Evolutionary conservation across 225 moss, liverwort and hornwort species (phyloP).

Genomic region (Marchantia paleacea): DNA sequence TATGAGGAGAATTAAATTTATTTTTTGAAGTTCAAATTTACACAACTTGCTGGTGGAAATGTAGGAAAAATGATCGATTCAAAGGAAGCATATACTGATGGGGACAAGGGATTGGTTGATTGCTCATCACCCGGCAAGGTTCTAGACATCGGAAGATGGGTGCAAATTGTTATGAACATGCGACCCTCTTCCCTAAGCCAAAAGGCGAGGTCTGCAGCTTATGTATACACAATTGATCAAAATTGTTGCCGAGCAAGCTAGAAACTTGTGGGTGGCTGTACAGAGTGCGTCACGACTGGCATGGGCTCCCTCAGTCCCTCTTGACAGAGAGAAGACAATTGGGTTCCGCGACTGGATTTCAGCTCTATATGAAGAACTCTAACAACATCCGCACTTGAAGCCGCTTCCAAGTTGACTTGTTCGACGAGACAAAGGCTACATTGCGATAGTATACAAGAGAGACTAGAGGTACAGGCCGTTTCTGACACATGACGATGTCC

Average conservation of each 20-base stretch:
- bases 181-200: background rate
- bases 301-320: background rate
- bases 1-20: no score
- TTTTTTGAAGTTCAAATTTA: slow-evolving; percentile 2
- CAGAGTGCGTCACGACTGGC: slow-evolving; percentile 3
- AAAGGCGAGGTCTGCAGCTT: slow-evolving; percentile 15
- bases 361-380: slow-evolving; percentile 7
- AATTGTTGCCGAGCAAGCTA: slow-evolving; percentile 15
- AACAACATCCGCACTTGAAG: background rate
- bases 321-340: background rate
- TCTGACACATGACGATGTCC: background rate
- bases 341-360: slow-evolving; percentile 21
- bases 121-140: background rate
- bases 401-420: background rate
- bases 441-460: no score
- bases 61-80: background rate
- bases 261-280: background rate
- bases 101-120: background rate
- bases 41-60: background rate
- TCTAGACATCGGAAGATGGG: background rate
- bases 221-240: slow-evolving; percentile 9
- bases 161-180: background rate
- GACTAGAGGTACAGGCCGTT: background rate
- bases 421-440: background rate
- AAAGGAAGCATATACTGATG: background rate